Base-by-base conservation (phyloP, 2,329 filamentous ascomycete species). In the Fusarium piperis region DNA sequence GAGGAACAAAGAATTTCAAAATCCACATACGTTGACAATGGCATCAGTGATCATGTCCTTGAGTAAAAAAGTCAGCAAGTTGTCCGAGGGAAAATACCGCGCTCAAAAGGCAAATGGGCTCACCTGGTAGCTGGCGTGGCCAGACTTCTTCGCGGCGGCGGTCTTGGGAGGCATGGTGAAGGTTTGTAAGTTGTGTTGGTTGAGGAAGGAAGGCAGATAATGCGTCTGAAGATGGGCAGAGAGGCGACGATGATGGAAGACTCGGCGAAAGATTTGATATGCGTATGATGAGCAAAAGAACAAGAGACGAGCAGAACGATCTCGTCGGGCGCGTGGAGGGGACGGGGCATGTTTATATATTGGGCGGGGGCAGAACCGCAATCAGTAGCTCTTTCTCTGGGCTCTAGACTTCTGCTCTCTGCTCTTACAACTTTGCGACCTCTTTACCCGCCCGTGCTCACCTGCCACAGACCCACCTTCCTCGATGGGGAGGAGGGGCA, bases 11-110 rank as follows among this genome's bases (percentile, higher is more conserved):
- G 76, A 56, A 56, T 23, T 61, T 65, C 53, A 64, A 38, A 60
- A 65, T 65, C 35, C 51, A 86, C 84, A 80, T 89, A 90, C 88
- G 81, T 85, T 84, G 78, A 89, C 80, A 78, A 90, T 90, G 61
- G 87, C 88, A 79, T 90, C 88, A 59, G 85, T 88, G 78, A 90
- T 90, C 88, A 90, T 90, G 78, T 89, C 88, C 88, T 90, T 67
- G 36, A 70, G 36, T 57, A 63, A 64, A 64, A 64, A 48, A 55
- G 55, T 67, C 33, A 76, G 55, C 41, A 32, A 44, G 26, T 44
- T 59, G 23, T 58, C 16, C 28, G 7, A 36, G 30, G 62, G 38
- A 67, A 58, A 32, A 61, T 28, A 39, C 30, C 30, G 55, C 64
- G 56, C 52, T 67, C 30, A 12, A 20, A 61, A 46, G 44, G 52